These are phyloP conservation scores for Astragalus glycyphyllos DNA, from an alignment of 306 rosid species.

Conservation along the genomic window DNA sequence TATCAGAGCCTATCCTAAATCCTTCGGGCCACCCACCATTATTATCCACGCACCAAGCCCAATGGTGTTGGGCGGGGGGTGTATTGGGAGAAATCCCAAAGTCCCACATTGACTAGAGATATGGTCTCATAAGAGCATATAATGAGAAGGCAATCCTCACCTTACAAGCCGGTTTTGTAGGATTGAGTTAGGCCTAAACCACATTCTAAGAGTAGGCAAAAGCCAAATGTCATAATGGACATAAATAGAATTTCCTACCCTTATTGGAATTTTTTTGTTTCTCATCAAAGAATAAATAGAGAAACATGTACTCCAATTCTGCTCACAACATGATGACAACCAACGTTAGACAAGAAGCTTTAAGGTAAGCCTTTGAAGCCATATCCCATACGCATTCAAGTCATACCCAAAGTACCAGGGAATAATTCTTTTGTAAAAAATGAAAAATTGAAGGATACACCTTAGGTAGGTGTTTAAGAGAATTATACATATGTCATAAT, in stretches of 20 bases:
- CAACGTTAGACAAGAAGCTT: slow-evolving; percentile 8
- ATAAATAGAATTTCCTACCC: background rate
- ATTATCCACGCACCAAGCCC: too few relatives aligned
- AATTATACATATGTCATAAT: background rate
- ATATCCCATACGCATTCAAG: slow-evolving; percentile 12
- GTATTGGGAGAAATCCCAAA: too few relatives aligned
- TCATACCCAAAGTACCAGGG: background rate
- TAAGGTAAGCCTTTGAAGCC: background rate
- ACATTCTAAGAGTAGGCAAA: too few relatives aligned
- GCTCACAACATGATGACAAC: slow-evolving; percentile 1
- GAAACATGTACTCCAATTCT: background rate
- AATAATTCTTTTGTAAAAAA: background rate
- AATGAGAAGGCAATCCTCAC: too few relatives aligned
- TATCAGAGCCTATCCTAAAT: too few relatives aligned
- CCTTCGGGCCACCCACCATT: too few relatives aligned
- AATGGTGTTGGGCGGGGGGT: too few relatives aligned
- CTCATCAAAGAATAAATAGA: background rate
- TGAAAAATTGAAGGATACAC: background rate
- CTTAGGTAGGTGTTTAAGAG: background rate
- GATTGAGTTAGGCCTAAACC: too few relatives aligned
- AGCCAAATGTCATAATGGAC: background rate
- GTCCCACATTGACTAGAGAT: too few relatives aligned
- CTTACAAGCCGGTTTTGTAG: too few relatives aligned
- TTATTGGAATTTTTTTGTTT: background rate
- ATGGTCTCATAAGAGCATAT: too few relatives aligned